phyloP scores from a whole-genome alignment of 2,329 filamentous ascomycete genomes.

The Ilyonectria mors-panacis region DNA sequence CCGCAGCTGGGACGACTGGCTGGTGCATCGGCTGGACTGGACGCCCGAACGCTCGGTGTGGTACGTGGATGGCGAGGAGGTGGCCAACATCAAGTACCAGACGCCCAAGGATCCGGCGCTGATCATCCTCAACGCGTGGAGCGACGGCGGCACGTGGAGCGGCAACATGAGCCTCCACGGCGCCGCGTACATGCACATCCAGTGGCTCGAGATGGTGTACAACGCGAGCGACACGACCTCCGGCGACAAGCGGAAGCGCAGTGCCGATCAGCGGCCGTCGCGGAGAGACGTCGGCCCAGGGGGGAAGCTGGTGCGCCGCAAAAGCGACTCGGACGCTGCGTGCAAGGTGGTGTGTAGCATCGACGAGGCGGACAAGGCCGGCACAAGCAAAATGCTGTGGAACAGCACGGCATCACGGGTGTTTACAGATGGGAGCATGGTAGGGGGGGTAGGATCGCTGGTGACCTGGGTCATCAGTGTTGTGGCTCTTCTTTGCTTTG shows the following conservation, averaged over 20 bases:
- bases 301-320: conserved; percentile 54
- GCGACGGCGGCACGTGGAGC: conserved; percentile 72
- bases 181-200: conserved; percentile 70
- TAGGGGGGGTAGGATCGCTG: conserved; percentile 7
- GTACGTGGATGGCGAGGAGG: conserved; percentile 67
- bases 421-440: neutral
- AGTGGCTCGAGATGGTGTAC: conserved; percentile 75
- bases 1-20: conserved; percentile 68
- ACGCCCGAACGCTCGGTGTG: conserved; percentile 66
- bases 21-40: conserved; percentile 74
- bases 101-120: conserved; percentile 67
- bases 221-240: conserved; percentile 54
- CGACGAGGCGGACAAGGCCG: conserved; percentile 50
- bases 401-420: conserved; percentile 42
- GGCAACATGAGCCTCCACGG: conserved; percentile 69
- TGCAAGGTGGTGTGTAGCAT: conserved; percentile 53
- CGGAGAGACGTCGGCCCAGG: conserved; percentile 37
- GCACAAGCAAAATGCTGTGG: conserved; percentile 44
- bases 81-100: conserved; percentile 68
- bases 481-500: neutral
- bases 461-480: conserved; percentile 12
- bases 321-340: conserved; percentile 28
- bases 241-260: conserved; percentile 20
- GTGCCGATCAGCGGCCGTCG: neutral
- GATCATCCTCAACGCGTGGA: conserved; percentile 73